Evolutionary conservation across 2,329 filamentous ascomycete species (phyloP).

Genomic region (Diaporthe citri): DNA sequence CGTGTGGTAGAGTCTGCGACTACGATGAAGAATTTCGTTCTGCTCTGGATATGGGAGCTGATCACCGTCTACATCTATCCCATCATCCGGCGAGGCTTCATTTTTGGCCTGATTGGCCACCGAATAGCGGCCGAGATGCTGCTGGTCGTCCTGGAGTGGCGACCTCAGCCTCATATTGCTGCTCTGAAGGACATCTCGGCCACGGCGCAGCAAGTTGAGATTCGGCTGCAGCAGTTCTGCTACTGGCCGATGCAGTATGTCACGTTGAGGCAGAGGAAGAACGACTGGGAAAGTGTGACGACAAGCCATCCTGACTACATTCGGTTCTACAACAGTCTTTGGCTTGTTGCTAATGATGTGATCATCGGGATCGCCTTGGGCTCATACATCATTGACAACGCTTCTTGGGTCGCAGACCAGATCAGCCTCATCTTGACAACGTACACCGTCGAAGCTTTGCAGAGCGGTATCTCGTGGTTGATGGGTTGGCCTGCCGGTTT

Average conservation of each 20-base stretch:
- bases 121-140: conserved; percentile 85
- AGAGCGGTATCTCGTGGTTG: conserved; percentile 91
- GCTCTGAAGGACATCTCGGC: conserved; percentile 96
- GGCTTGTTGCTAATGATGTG: conserved; percentile 98
- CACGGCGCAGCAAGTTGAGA: conserved; percentile 97
- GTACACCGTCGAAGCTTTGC: conserved; percentile 90
- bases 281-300: conserved; percentile 95
- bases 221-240: conserved; percentile 96
- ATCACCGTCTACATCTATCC: conserved; percentile 84
- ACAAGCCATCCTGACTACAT: conserved; percentile 98
- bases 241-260: conserved; percentile 99
- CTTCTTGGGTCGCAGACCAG: conserved; percentile 82
- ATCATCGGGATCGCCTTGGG: conserved; percentile 98
- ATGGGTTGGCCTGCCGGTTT: conserved; percentile 96
- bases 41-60: conserved; percentile 77
- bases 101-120: conserved; percentile 83
- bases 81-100: conserved; percentile 77
- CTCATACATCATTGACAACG: conserved; percentile 97
- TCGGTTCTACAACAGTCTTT: conserved; percentile 97
- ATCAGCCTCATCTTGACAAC: conserved; percentile 81
- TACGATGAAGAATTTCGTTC: conserved; percentile 82
- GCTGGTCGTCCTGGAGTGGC: conserved; percentile 86
- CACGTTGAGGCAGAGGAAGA: conserved; percentile 88
- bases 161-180: conserved; percentile 79
- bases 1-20: conserved; percentile 93